Evolutionary conservation across 164 flowering plant species (phyloP).

Genomic region (Chimonanthus praecox): DNA sequence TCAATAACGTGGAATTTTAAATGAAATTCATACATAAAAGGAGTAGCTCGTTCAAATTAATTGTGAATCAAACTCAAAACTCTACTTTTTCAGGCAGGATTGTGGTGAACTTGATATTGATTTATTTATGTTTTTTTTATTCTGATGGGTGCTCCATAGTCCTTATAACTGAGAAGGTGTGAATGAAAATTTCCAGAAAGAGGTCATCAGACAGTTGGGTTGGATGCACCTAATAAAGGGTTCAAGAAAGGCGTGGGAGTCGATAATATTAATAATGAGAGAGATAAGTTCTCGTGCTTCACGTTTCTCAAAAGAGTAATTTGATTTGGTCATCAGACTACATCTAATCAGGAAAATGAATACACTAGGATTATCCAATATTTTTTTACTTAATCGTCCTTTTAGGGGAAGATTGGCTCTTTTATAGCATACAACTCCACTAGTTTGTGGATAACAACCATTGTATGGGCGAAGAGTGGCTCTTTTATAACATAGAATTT

Average conservation of each 20-base stretch:
- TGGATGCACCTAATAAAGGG: background rate
- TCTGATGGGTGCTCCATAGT: background rate
- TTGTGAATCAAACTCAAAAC: background rate
- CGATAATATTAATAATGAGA: background rate
- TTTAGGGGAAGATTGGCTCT: too few relatives aligned
- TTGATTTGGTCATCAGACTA: background rate
- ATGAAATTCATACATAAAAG: background rate
- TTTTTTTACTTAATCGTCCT: too few relatives aligned
- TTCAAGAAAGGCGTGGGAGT: background rate
- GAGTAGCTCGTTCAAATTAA: background rate
- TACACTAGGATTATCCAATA: too few relatives aligned
- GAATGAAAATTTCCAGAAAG: background rate
- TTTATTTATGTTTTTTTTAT: too few relatives aligned
- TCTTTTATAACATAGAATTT: too few relatives aligned
- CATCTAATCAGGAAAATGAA: background rate
- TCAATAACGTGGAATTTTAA: too few relatives aligned
- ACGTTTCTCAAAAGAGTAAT: background rate
- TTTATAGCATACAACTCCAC: too few relatives aligned
- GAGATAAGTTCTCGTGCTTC: background rate
- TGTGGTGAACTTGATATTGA: background rate
- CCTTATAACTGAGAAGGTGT: background rate
- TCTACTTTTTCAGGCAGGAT: too few relatives aligned
- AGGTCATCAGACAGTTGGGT: background rate
- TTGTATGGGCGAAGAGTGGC: too few relatives aligned
- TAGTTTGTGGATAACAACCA: too few relatives aligned